Conservation (phyloP, 352 stramenopile species). For the Elongisporangium undulatum region DNA sequence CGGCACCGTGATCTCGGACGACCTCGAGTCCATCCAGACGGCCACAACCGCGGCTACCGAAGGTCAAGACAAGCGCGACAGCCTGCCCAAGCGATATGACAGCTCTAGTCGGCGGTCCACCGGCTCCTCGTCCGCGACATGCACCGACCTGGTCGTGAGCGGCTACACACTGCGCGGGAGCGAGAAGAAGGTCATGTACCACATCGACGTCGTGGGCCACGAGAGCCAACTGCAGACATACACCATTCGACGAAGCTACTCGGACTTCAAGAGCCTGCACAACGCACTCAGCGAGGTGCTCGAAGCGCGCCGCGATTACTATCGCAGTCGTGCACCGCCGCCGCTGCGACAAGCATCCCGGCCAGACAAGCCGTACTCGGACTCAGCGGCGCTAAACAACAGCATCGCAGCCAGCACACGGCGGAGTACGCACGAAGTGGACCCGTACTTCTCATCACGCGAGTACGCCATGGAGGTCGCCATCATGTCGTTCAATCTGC, state of each 20-base stretch:
- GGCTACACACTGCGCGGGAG: constrained; percentile 60
- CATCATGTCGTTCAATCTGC: constrained; percentile 58
- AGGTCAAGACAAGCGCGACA: neutral
- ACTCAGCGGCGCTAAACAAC: constrained; percentile 1
- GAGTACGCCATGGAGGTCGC: constrained; percentile 45
- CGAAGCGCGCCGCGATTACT: constrained; percentile 52
- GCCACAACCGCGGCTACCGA: constrained; percentile 6
- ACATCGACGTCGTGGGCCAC: constrained; percentile 82
- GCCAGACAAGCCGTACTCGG: neutral
- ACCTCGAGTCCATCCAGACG: constrained; percentile 18
- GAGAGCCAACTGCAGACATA: constrained; percentile 76
- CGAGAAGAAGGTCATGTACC: constrained; percentile 86
- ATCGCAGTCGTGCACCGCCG: constrained; percentile 24
- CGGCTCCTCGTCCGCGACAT: constrained; percentile 25
- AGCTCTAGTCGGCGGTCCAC: constrained; percentile 39
- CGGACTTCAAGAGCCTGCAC: constrained; percentile 78
- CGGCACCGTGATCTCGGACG: constrained; percentile 8
- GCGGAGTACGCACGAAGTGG: constrained; percentile 13
- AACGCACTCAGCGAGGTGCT: constrained; percentile 58
- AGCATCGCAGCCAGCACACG: neutral
- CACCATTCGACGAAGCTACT: constrained; percentile 79
- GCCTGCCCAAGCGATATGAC: constrained; percentile 11
- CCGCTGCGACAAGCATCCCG: constrained; percentile 11
- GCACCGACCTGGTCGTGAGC: constrained; percentile 60
- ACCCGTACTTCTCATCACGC: constrained; percentile 39